Percentiles rank a stretch among this genome's conserved stretches.
Evolutionary conservation across 805 yeast species (phyloP).

Genomic region (Candida nitratophila): DNA sequence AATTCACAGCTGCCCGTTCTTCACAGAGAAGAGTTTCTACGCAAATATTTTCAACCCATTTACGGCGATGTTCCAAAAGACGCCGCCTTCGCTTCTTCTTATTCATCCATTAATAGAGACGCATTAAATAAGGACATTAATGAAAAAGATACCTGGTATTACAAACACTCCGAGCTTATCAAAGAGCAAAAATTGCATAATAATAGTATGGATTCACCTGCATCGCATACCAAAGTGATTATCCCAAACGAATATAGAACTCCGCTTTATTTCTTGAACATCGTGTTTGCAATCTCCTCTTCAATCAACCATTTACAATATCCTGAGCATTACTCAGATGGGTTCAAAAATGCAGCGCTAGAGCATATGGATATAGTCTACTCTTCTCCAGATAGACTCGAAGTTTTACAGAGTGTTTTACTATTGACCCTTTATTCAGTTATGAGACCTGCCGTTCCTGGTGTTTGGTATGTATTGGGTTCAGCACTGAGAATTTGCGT

Average conservation of each 20-base stretch:
- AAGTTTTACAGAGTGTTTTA: conserved; percentile 65
- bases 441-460: conserved; percentile 87
- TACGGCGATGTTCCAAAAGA: conserved; percentile 60
- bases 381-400: conserved; percentile 53
- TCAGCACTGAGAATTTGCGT: conserved; percentile 73
- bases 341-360: conserved; percentile 63
- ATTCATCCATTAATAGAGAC: conserved; percentile 36
- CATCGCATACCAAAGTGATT: conserved; percentile 19
- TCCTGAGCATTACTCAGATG: conserved; percentile 57
- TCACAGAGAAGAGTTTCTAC: conserved; percentile 72
- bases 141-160: conserved; percentile 40
- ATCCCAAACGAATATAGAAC: conserved; percentile 44
- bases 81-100: conserved; percentile 52
- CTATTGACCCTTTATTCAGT: conserved; percentile 64
- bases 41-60: conserved; percentile 63
- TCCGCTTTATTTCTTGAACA: conserved; percentile 64
- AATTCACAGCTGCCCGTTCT: conserved; percentile 80
- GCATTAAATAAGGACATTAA: conserved; percentile 17
- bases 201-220: conserved; percentile 3
- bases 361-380: conserved; percentile 51
- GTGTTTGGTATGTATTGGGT: conserved; percentile 89
- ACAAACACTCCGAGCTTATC: conserved; percentile 31
- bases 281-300: conserved; percentile 75
- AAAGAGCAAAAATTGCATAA: conserved; percentile 15
- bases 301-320: conserved; percentile 66